Base-by-base conservation (phyloP, 768 basidiomycete genomes). In the Baorangia bicolor region DNA sequence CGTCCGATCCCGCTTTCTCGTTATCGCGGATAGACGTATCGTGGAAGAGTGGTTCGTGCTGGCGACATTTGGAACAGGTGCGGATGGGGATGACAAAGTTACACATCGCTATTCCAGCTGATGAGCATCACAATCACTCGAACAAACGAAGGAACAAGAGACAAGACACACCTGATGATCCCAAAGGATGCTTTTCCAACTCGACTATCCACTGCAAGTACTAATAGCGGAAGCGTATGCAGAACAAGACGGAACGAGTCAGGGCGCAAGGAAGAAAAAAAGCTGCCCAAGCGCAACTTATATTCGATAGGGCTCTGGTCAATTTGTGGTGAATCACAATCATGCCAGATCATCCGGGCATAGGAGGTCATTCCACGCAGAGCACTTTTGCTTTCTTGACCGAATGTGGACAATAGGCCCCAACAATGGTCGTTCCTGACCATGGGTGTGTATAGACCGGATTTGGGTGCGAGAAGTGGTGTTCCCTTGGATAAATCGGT, bases 41-140 rank as follows among this genome's bases (percentile, higher is more conserved):
- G 2, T 48, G 58, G 35, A 70, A 70, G 56, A 70, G 68, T 5
- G 68, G 68, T 39, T 70, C 66, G 20, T 34, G 57, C 12, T 48
- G 51, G 34, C 33, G 60, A 40, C 69, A 70, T 50, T 72, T 68
- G 1, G 68, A 72, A 28, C 69, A 70, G 18, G 64, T 71, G 40
- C 69, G 70, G 49, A 70, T 57, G 14, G 70, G 66, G 21, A 70
- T 58, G 43, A 70, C 61, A 7, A 63, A 54, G 55, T 70, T 72
- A 38, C 69, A 70, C 69, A 70, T 70, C 13, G 52, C 58, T 57
- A n/a, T 37, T 9, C 9, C 5, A 18, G 33, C 40, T 2, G 37
- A 21, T 57, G 25, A 61, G 49, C 35, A 25, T 46, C 58, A 14
- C 6, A 2, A 31, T 30, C 18, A 14, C 5, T 38, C 2, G 14